Evolutionary conservation across 495 filamentous ascomycete genomes (phyloP).

Genomic region (Penicillium macrosclerotiorum): DNA sequence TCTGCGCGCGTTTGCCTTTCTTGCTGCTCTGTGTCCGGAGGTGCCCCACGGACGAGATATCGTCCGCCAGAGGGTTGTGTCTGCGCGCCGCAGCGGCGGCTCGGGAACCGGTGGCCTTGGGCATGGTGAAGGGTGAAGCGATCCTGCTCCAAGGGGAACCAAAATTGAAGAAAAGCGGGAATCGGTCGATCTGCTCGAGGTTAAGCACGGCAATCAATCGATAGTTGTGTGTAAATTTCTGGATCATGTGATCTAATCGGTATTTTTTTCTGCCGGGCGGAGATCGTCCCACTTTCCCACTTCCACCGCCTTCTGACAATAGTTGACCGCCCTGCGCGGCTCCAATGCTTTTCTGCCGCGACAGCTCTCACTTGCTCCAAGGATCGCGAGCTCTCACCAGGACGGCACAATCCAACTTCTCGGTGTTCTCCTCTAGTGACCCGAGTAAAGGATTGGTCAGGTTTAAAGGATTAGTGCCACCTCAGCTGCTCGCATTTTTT

Average conservation of each 20-base stretch:
- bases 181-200: slow-evolving; percentile 2
- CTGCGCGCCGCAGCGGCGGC: slow-evolving; percentile 43
- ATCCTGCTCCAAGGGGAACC: neutral
- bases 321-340: slow-evolving; percentile 20
- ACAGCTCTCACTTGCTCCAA: neutral
- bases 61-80: slow-evolving; percentile 73
- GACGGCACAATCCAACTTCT: neutral
- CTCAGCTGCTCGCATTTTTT: no score
- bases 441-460: neutral
- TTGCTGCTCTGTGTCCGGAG: slow-evolving; percentile 53
- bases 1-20: slow-evolving; percentile 53
- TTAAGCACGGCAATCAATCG: slow-evolving; percentile 8
- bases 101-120: slow-evolving; percentile 43
- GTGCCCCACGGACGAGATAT: slow-evolving; percentile 63
- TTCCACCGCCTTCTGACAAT: slow-evolving; percentile 14
- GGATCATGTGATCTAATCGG: slow-evolving; percentile 35
- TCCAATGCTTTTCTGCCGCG: slow-evolving; percentile 18
- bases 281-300: slow-evolving; percentile 7
- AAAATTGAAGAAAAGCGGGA: neutral
- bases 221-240: slow-evolving; percentile 43
- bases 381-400: slow-evolving; percentile 1
- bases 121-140: slow-evolving; percentile 33
- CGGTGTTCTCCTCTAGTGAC: neutral
- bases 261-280: slow-evolving; percentile 34
- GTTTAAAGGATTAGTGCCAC: no score